A percentile compares a stretch with the other conserved stretches of the same genome.
These are phyloP conservation scores for Hypsizygus marmoreus DNA, from an alignment of 768 basidiomycete species.

Conservation along the genomic window DNA sequence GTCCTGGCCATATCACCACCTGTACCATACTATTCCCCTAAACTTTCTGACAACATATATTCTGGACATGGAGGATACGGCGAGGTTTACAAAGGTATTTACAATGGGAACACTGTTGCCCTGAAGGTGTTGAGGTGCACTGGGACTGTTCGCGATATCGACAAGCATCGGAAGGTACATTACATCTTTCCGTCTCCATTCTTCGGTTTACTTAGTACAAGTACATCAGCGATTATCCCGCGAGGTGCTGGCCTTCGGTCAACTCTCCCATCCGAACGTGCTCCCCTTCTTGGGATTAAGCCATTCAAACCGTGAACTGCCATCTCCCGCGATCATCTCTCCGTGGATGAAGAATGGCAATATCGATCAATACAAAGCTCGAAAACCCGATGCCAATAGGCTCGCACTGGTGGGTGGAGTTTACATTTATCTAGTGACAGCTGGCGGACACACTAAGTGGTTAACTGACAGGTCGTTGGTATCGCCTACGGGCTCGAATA, in stretches of 20 bases:
- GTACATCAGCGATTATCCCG: no score
- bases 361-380: background rate
- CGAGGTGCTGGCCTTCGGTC: no score
- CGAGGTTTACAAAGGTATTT: background rate
- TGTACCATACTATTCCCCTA: no score
- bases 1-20: no score
- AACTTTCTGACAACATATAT: no score
- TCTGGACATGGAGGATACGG: background rate
- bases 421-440: background rate
- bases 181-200: no score
- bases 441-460: no score
- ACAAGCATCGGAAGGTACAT: no score
- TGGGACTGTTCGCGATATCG: no score
- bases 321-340: slow-evolving; percentile 1
- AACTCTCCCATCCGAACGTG: slow-evolving; percentile 1
- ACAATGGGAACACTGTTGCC: background rate
- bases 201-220: no score
- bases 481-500: no score
- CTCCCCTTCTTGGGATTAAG: slow-evolving; percentile 1
- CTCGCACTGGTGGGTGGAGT: background rate
- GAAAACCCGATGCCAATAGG: background rate
- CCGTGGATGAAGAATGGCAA: slow-evolving; percentile 2
- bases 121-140: background rate
- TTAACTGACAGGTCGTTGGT: no score
- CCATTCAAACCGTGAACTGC: background rate